Evolutionary conservation across 2,329 filamentous ascomycete genomes (phyloP).

Genomic region (Fusarium longipes): DNA sequence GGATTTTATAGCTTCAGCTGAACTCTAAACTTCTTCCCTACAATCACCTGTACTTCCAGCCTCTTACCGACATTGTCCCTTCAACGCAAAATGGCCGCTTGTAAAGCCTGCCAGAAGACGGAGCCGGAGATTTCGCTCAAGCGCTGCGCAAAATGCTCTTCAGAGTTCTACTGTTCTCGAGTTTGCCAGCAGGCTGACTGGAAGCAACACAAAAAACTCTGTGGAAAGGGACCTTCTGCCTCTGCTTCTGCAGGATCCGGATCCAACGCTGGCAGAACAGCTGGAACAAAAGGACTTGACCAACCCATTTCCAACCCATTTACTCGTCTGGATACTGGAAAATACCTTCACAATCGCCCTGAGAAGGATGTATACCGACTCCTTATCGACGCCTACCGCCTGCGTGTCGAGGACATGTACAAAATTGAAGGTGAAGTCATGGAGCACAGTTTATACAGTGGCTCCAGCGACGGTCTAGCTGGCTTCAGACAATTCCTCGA

Average conservation of each 20-base stretch:
- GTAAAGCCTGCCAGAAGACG: constrained; percentile 48
- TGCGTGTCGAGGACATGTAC: neutral
- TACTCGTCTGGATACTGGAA: constrained; percentile 53
- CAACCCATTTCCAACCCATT: constrained; percentile 52
- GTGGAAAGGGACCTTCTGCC: constrained; percentile 43
- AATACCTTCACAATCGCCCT: constrained; percentile 58
- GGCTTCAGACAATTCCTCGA: constrained; percentile 55
- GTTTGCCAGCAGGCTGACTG: constrained; percentile 64
- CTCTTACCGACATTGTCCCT: neutral
- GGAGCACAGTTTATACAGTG: constrained; percentile 48
- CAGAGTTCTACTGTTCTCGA: constrained; percentile 61
- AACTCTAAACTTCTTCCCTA: no score
- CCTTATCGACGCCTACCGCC: constrained; percentile 59
- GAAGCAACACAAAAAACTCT: constrained; percentile 61
- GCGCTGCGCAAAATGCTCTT: constrained; percentile 61
- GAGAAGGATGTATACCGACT: constrained; percentile 57
- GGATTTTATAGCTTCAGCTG: no score
- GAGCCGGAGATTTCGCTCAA: constrained; percentile 49
- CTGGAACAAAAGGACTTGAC: constrained; percentile 49
- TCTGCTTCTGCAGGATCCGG: neutral
- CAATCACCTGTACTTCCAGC: no score
- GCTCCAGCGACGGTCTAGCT: constrained; percentile 28
- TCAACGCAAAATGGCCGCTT: constrained; percentile 2
- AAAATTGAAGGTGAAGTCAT: constrained; percentile 35
- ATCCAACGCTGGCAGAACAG: no score